These are phyloP conservation scores for Ramaria rubella DNA, from an alignment of 768 basidiomycete genomes.

Conservation along the genomic window DNA sequence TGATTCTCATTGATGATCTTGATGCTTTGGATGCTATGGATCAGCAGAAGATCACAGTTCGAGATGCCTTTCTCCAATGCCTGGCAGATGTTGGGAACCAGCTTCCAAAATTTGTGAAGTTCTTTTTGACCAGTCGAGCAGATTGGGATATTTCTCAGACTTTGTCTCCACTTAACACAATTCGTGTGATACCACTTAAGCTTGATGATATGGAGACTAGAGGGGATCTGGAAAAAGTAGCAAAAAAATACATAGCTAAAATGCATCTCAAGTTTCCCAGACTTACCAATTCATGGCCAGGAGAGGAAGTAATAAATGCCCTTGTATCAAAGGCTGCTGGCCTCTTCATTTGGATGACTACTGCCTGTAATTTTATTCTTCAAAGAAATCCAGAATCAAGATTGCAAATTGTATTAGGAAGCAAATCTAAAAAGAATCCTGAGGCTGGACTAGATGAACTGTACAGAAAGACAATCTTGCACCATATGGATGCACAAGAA, in stretches of 20 bases:
- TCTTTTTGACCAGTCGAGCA: slow-evolving; percentile 19
- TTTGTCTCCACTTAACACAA: not conserved
- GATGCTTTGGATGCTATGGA: slow-evolving; percentile 14
- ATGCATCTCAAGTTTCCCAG: not conserved
- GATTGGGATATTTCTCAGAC: slow-evolving; percentile 1
- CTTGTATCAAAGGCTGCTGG: slow-evolving; percentile 13
- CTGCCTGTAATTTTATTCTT: slow-evolving; percentile 17
- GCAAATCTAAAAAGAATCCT: not conserved
- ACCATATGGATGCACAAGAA: not conserved
- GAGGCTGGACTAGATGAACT: not conserved
- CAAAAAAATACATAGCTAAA: not conserved
- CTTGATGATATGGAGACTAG: not conserved
- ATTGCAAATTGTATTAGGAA: not conserved
- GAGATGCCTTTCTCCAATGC: slow-evolving; percentile 11
- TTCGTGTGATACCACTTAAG: not conserved
- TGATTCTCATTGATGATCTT: slow-evolving; percentile 21
- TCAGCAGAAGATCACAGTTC: slow-evolving; percentile 12
- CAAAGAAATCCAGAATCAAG: not conserved
- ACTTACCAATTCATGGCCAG: slow-evolving; percentile 15
- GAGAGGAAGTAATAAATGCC: not conserved
- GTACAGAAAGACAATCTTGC: not conserved
- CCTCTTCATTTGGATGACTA: slow-evolving; percentile 22
- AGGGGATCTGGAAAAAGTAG: not conserved
- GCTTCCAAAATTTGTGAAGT: slow-evolving; percentile 14
- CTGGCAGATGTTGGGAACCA: slow-evolving; percentile 9